A percentile compares a stretch with the other conserved stretches of the same genome.
These are phyloP conservation scores for Tricholoma matsutake DNA, from an alignment of 768 basidiomycete species.

Conservation along the genomic window DNA sequence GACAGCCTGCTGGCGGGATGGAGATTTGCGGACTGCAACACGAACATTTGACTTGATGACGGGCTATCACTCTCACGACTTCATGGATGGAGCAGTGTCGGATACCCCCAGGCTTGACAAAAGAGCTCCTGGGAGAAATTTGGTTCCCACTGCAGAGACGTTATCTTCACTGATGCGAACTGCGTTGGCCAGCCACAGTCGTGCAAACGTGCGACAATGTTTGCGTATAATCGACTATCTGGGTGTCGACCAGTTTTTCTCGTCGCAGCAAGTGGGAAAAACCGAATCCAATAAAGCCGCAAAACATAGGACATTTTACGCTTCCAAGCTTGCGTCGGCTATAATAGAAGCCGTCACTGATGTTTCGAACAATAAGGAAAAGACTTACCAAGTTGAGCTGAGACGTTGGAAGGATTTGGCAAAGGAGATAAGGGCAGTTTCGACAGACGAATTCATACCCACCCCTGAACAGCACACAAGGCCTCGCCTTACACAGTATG, in stretches of 20 bases:
- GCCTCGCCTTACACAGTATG: neutral
- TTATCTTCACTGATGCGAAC: conserved; percentile 57
- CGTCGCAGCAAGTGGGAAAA: conserved; percentile 12
- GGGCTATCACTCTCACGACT: conserved; percentile 55
- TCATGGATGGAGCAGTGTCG: conserved; percentile 44
- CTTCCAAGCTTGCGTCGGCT: conserved; percentile 46
- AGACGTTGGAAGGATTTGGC: conserved; percentile 28
- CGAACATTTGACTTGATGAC: conserved; percentile 71
- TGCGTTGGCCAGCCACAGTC: conserved; percentile 50
- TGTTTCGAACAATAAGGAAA: conserved; percentile 23
- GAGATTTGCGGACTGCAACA: conserved; percentile 59
- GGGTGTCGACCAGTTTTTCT: conserved; percentile 34
- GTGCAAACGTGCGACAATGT: conserved; percentile 53
- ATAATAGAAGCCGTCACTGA: conserved; percentile 39
- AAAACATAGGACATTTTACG: conserved; percentile 40
- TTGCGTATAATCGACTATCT: conserved; percentile 55
- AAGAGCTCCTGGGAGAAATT: conserved; percentile 40
- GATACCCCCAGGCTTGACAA: conserved; percentile 37
- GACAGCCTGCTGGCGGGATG: conserved; percentile 57
- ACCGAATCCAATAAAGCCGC: conserved; percentile 28
- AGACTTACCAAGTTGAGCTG: conserved; percentile 18
- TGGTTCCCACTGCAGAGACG: conserved; percentile 48
- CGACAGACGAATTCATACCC: conserved; percentile 16
- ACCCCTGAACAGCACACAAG: conserved; percentile 3
- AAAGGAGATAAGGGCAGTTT: neutral